Conservation (phyloP, 257 asterid species). For the Ajuga chamaepitys region DNA sequence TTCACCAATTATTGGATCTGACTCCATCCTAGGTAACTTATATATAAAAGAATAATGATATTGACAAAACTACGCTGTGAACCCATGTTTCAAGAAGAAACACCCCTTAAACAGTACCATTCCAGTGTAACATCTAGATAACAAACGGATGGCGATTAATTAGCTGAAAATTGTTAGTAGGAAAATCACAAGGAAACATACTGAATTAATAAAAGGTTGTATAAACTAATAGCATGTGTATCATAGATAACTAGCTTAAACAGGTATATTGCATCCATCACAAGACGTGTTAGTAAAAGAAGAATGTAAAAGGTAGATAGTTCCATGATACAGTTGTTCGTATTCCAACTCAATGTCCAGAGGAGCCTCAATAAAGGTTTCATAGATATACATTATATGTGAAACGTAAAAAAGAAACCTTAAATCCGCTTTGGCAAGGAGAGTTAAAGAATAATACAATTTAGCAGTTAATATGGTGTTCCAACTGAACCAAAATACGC, state of each 20-base stretch:
- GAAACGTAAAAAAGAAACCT: background rate
- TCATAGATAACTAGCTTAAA: background rate
- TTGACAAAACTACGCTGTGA: background rate
- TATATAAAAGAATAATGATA: background rate
- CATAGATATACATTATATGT: background rate
- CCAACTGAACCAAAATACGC: background rate
- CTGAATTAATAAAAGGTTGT: background rate
- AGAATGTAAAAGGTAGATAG: background rate
- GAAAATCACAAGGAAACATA: background rate
- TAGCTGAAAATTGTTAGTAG: background rate
- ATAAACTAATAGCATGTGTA: background rate
- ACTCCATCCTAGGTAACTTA: conserved; percentile 3
- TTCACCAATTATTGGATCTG: background rate
- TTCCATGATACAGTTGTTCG: background rate
- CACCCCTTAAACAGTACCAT: background rate
- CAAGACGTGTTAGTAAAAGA: background rate
- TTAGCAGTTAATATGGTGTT: background rate
- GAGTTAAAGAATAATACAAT: background rate
- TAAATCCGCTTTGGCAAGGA: background rate
- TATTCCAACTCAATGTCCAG: background rate
- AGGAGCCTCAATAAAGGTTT: background rate
- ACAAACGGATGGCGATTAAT: background rate
- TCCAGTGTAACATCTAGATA: background rate
- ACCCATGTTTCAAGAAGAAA: background rate
- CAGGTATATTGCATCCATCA: background rate